These are phyloP conservation scores for Orbilia quercus DNA, from an alignment of 2,329 filamentous ascomycete genomes.

Conservation along the genomic window DNA sequence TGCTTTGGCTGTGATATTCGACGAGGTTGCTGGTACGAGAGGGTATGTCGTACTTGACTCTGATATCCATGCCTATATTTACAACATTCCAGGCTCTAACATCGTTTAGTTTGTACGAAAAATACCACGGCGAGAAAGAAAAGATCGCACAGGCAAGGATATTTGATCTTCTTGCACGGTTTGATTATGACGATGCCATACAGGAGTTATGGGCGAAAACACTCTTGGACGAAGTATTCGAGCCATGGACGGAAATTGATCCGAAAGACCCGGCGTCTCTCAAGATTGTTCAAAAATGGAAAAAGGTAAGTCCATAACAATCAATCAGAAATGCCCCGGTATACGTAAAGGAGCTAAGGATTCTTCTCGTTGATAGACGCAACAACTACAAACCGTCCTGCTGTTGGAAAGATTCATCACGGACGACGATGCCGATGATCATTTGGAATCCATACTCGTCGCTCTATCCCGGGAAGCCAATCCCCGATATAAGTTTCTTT, in stretches of 20 bases:
- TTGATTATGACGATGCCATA: constrained; percentile 55
- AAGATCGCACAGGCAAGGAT: constrained; percentile 59
- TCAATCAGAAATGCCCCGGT: background rate
- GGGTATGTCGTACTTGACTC: constrained; percentile 10
- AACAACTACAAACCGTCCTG: constrained; percentile 59
- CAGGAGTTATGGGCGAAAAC: constrained; percentile 56
- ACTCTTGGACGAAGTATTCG: constrained; percentile 57
- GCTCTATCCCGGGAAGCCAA: constrained; percentile 59
- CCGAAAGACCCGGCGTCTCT: constrained; percentile 57
- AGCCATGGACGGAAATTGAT: constrained; percentile 58
- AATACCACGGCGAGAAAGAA: constrained; percentile 59
- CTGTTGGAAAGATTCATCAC: constrained; percentile 59
- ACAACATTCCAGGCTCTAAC: background rate
- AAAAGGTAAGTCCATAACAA: constrained; percentile 58
- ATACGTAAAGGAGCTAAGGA: background rate
- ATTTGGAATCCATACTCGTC: constrained; percentile 57
- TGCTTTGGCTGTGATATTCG: constrained; percentile 57
- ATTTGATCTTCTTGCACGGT: constrained; percentile 58
- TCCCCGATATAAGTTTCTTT: constrained; percentile 60
- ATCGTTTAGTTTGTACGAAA: constrained; percentile 49
- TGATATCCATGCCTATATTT: too few species aligned
- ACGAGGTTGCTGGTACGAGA: constrained; percentile 47
- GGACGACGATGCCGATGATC: constrained; percentile 56
- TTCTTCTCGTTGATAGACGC: constrained; percentile 44
- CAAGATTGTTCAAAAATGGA: constrained; percentile 58